Evolutionary conservation across 768 basidiomycete genomes (phyloP), one percentile per base, ranked within the genome.

Genomic region (Leccinum broughii): DNA sequence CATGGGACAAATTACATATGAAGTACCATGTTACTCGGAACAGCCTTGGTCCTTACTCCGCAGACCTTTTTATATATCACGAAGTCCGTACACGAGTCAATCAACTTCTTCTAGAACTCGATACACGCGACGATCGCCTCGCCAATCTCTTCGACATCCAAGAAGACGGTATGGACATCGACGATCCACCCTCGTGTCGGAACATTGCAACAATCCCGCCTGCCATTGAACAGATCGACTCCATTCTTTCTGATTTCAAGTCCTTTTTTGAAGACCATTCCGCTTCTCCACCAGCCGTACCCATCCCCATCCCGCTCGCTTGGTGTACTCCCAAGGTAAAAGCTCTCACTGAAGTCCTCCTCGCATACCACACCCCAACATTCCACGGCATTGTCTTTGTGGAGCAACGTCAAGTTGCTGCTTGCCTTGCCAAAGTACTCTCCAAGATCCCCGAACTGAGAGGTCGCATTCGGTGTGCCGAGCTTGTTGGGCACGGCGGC

Each of bases 301-400:
- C 81, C 22, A 68, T 78, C 15, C 62, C 77, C 4, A 71, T 88
- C 20, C 72, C 77, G 3, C 74, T 86, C n/a, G 74, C 78, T 24
- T 90, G 89, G 86, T 86, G 85, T 65, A 84, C 89, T 8, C 90
- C 88, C 3, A 93, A 95, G 72, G 73, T 95, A 50, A 77, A 77
- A 51, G 77, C 76, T 3, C 81, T 95, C 37, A 77, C 87, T 15
- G 81, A 86, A 20, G 75, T 88, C 51, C 79, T 95, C 26, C 73
- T 83, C 34, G 77, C 77, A 35, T 80, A 86, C 66, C 74, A 82
- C 54, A 80, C 80, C 13, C 66, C 71, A 2, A 72, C 80, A 14
- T 92, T 94, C 68, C 92, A 93, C 66, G 85, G 85, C 20, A 95
- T 95, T 62, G 80, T 95, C 49, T 96, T 96, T 70, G 92, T 93